These are phyloP conservation scores for Phytophthora boehmeriae DNA, from an alignment of 352 stramenopile species.

Conservation along the genomic window DNA sequence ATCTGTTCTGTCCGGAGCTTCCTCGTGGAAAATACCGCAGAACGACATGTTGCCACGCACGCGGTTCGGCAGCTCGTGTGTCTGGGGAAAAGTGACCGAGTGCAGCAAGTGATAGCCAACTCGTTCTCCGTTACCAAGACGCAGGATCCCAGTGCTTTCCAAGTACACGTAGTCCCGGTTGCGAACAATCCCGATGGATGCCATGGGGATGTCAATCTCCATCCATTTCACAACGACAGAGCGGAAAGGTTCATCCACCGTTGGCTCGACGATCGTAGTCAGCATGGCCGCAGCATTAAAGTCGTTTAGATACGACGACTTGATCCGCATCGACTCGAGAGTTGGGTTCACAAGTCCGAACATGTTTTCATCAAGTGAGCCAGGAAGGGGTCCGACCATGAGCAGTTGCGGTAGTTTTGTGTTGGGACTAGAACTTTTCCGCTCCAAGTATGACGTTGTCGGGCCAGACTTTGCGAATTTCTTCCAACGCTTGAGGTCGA, in stretches of 20 bases:
- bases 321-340: conserved; percentile 27
- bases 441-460: conserved; percentile 15
- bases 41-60: conserved; percentile 48
- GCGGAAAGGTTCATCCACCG: conserved; percentile 43
- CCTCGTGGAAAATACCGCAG: conserved; percentile 37
- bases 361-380: conserved; percentile 43
- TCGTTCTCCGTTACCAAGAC: conserved; percentile 15
- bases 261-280: conserved; percentile 42
- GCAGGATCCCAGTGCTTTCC: conserved; percentile 20
- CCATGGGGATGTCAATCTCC: conserved; percentile 23
- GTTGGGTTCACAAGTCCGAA: conserved; percentile 41
- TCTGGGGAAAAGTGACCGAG: conserved; percentile 25
- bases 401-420: conserved; percentile 23
- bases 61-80: conserved; percentile 18
- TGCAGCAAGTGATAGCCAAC: conserved; percentile 31
- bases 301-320: conserved; percentile 22
- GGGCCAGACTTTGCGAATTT: conserved; percentile 11
- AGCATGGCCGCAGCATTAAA: conserved; percentile 46
- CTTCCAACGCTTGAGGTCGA: conserved; percentile 20
- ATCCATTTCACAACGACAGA: conserved; percentile 42
- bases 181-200: conserved; percentile 14
- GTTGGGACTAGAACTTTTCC: conserved; percentile 11
- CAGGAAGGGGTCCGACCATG: conserved; percentile 30
- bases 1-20: conserved; percentile 18
- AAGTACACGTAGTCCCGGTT: conserved; percentile 33